Percentiles rank a stretch among this genome's conserved stretches.
Evolutionary conservation across 345 rosid species (phyloP).

Genomic region (Lepidium sativum): DNA sequence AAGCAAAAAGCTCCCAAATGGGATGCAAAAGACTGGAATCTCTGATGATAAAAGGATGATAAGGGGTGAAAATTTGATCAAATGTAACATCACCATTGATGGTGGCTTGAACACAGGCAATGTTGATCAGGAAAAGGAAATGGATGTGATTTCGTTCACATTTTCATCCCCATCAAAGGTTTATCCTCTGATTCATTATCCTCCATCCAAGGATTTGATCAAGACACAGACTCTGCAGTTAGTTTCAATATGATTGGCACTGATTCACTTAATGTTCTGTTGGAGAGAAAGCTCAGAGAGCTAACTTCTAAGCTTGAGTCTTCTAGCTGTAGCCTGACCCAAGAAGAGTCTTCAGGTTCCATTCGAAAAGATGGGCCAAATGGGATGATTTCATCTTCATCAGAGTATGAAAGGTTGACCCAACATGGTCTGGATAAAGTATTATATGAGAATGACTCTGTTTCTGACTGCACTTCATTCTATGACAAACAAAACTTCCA

Average conservation of each 20-base stretch:
- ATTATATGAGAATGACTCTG: constrained; percentile 23
- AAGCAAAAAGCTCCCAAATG: constrained; percentile 36
- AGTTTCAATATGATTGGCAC: constrained; percentile 40
- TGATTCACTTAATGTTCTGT: constrained; percentile 48
- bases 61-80: constrained; percentile 33
- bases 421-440: constrained; percentile 28
- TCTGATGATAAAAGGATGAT: constrained; percentile 26
- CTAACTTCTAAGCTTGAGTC: constrained; percentile 53
- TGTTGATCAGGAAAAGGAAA: constrained; percentile 37
- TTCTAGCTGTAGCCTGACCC: constrained; percentile 37
- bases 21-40: constrained; percentile 27
- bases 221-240: constrained; percentile 23
- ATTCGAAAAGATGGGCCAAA: constrained; percentile 19
- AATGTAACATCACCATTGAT: constrained; percentile 36
- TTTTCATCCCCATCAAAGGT: constrained; percentile 62
- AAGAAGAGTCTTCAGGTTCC: constrained; percentile 34
- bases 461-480: constrained; percentile 32
- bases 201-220: constrained; percentile 25
- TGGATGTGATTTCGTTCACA: constrained; percentile 83
- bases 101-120: constrained; percentile 21
- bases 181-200: constrained; percentile 27
- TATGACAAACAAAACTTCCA: constrained; percentile 41
- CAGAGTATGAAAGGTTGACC: constrained; percentile 26
- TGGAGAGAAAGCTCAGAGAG: constrained; percentile 75
- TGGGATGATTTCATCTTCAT: constrained; percentile 16